These are phyloP conservation scores for Aspergillus ochraceoroseus DNA, from an alignment of 2,329 filamentous ascomycete species.

Conservation along the genomic window DNA sequence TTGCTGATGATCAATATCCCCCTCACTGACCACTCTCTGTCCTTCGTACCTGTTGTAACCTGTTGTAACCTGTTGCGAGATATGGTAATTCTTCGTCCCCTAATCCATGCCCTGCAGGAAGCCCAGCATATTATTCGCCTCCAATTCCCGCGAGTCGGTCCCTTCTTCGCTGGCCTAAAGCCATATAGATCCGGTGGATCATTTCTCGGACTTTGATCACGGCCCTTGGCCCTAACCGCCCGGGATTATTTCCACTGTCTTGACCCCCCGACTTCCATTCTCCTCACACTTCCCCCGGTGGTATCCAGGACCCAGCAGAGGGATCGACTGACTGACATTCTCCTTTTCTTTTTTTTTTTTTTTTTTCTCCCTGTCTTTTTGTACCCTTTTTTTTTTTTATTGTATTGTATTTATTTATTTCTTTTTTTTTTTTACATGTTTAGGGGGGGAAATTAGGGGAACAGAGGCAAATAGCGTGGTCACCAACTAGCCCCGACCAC, in stretches of 20 bases:
- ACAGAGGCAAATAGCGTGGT: constrained; percentile 9
- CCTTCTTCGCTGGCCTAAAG: constrained; percentile 17
- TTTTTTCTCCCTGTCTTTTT: too few species aligned
- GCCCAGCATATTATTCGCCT: constrained; percentile 15
- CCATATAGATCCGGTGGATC: constrained; percentile 23
- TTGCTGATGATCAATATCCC: neutral
- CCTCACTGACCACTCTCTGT: too few species aligned
- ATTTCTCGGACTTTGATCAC: constrained; percentile 17
- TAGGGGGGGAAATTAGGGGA: constrained; percentile 12
- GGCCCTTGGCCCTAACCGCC: constrained; percentile 14
- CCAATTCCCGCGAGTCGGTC: constrained; percentile 16
- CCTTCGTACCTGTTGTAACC: too few species aligned
- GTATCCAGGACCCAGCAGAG: constrained; percentile 19
- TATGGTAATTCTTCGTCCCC: too few species aligned
- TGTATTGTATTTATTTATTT: too few species aligned
- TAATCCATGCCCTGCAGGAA: constrained; percentile 10
- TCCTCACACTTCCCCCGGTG: too few species aligned
- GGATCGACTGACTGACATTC: constrained; percentile 19
- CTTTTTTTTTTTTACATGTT: constrained; percentile 3
- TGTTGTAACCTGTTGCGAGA: too few species aligned
- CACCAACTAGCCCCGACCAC: too few species aligned
- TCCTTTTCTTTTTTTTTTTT: too few species aligned
- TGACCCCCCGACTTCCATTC: constrained; percentile 17
- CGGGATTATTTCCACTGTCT: constrained; percentile 29
- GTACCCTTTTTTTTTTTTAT: too few species aligned